Conservation (phyloP, 2,329 filamentous ascomycete species). For the Trichophyton schoenleinii region DNA sequence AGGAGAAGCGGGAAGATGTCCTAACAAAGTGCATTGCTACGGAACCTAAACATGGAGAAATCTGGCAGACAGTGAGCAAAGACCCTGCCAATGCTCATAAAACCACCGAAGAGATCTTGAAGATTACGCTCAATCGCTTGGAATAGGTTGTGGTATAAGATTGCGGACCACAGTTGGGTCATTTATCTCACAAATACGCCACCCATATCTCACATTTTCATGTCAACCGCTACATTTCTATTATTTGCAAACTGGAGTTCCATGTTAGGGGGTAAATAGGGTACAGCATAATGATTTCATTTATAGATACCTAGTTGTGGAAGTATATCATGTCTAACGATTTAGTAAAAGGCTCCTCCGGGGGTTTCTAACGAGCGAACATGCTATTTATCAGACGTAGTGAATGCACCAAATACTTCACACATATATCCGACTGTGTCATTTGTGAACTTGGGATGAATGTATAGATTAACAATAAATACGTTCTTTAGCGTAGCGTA, state of each 20-base stretch:
- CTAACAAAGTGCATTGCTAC: slow-evolving; percentile 65
- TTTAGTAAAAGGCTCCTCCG: not conserved
- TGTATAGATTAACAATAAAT: too few relatives aligned
- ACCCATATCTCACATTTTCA: not conserved
- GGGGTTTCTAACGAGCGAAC: too few relatives aligned
- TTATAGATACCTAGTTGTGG: not conserved
- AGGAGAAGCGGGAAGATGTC: slow-evolving; percentile 79
- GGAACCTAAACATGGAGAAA: slow-evolving; percentile 84
- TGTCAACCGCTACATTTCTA: not conserved
- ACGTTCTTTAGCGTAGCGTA: too few relatives aligned
- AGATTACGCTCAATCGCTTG: slow-evolving; percentile 44
- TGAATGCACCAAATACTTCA: not conserved
- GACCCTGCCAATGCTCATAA: slow-evolving; percentile 67
- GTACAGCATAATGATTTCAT: not conserved
- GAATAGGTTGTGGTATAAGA: not conserved
- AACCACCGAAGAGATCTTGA: slow-evolving; percentile 67
- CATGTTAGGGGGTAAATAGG: not conserved
- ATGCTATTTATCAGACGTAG: not conserved
- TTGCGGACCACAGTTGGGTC: too few relatives aligned
- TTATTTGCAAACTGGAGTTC: not conserved
- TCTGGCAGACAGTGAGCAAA: slow-evolving; percentile 80
- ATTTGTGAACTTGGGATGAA: too few relatives aligned
- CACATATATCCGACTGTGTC: too few relatives aligned
- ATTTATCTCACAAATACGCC: not conserved
- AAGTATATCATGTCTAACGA: not conserved